Conservation (phyloP, 2,329 filamentous ascomycete species). For the Cylindrodendrum hubeiense region DNA sequence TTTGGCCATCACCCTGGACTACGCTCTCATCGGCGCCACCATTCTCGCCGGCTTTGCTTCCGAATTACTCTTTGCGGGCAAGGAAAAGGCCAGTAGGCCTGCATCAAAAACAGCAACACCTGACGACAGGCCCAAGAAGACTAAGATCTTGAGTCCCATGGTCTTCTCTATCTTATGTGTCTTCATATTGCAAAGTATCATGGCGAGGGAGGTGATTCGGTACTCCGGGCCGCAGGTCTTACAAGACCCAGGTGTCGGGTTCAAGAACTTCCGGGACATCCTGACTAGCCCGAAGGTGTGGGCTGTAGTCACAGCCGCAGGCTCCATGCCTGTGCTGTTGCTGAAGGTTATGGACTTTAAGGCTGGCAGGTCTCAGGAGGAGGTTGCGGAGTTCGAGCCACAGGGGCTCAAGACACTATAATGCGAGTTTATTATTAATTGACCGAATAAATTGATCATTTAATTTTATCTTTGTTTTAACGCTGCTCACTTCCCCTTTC, state of each 20-base stretch:
- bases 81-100: neutral
- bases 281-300: conserved; percentile 34
- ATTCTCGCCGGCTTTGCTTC: conserved; percentile 19
- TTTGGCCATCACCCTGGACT: neutral
- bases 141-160: conserved; percentile 10
- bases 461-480: neutral
- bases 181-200: conserved; percentile 25
- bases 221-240: conserved; percentile 14
- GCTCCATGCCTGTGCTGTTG: conserved; percentile 27
- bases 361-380: neutral
- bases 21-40: conserved; percentile 21
- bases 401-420: neutral
- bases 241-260: conserved; percentile 27
- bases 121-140: neutral
- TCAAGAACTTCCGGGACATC: conserved; percentile 34
- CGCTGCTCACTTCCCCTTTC: conserved; percentile 1
- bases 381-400: neutral
- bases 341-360: conserved; percentile 22
- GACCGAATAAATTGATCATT: neutral
- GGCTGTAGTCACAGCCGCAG: conserved; percentile 24
- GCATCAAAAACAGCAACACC: neutral
- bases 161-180: conserved; percentile 19
- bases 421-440: neutral
- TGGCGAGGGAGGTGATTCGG: conserved; percentile 23
- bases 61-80: neutral